Conservation (phyloP, 495 filamentous ascomycete genomes). For the Penicillium pulvis region DNA sequence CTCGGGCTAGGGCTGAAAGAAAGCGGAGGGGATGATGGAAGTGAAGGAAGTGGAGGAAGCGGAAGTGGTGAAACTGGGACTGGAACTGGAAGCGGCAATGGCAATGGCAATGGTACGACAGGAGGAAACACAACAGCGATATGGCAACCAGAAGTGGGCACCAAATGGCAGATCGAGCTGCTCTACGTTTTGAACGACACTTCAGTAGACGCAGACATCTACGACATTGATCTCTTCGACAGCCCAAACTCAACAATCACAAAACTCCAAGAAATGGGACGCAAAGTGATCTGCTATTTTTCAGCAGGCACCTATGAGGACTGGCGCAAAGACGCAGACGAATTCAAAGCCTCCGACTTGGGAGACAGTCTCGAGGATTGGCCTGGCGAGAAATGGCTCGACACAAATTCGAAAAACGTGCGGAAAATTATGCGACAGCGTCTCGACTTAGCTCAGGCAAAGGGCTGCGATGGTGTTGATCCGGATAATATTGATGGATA, state of each 20-base stretch:
- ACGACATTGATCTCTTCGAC: constrained; percentile 65
- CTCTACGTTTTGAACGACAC: constrained; percentile 45
- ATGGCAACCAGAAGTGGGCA: constrained; percentile 52
- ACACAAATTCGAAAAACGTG: constrained; percentile 57
- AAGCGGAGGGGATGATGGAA: constrained; percentile 12
- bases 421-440: constrained; percentile 61
- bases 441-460: constrained; percentile 55
- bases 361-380: constrained; percentile 60
- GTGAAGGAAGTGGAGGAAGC: constrained; percentile 12
- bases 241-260: constrained; percentile 48
- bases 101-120: constrained; percentile 20
- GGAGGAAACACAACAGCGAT: constrained; percentile 34
- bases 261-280: constrained; percentile 45
- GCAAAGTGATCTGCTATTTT: constrained; percentile 75
- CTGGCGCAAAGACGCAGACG: constrained; percentile 54
- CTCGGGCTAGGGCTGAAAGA: constrained; percentile 44
- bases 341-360: constrained; percentile 55
- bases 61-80: constrained; percentile 20
- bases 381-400: constrained; percentile 68
- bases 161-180: constrained; percentile 59
- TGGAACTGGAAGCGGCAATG: constrained; percentile 9
- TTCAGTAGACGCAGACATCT: constrained; percentile 51
- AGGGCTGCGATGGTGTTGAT: constrained; percentile 72
- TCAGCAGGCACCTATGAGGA: constrained; percentile 66
- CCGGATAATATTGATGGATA: constrained; percentile 75